Base-by-base conservation (phyloP, 1,284 basidiomycete species). In the Exsudoporus floridanus region DNA sequence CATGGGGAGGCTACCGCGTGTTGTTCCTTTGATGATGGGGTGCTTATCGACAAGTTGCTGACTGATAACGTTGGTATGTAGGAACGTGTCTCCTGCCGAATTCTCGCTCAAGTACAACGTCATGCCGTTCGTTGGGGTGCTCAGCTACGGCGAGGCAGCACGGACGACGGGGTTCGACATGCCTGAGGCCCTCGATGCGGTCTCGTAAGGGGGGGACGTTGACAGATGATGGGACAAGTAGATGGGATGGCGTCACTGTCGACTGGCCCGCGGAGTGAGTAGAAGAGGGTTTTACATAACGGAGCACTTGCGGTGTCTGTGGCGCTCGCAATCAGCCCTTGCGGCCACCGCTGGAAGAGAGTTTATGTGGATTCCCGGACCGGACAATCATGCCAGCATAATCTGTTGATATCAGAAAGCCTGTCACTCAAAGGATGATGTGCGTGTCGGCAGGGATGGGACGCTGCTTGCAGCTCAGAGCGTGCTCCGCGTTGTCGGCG, bases 21-120 rank as follows among this genome's bases (percentile, higher is more conserved):
- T 53, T 54, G n/a, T 40, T 39, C 30, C 47, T 33, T 61, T 23
- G 61, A 47, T 46, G 60, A 58, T 57, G 14, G 41, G 31, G 21
- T 31, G 34, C 50, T 65, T 65, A 63, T 65, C 62, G 49, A 50
- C 40, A 1, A 35, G 16, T 44, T 36, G 39, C 33, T 50, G 49
- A 40, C 46, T 44, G 57, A 66, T 62, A 66, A 54, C 59, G 52
- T 33, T 60, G 50, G 18, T 39, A 23, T 50, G 9, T 56, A 92
- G 90, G 66, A 80, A 84, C 61, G 77, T 79, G 35, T 73, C 80
- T 12, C 76, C 87, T 14, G 85, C 85, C 6, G 74, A 82, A 53
- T 95, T 92, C 67, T 76, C 81, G 0, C 78, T 96, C 42, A 89
- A 89, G 65, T 96, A 94, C 74, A 94, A 95, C 63, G 69, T 92